Base-by-base conservation (phyloP, 1,284 basidiomycete species). In the Pascua sp. region DNA sequence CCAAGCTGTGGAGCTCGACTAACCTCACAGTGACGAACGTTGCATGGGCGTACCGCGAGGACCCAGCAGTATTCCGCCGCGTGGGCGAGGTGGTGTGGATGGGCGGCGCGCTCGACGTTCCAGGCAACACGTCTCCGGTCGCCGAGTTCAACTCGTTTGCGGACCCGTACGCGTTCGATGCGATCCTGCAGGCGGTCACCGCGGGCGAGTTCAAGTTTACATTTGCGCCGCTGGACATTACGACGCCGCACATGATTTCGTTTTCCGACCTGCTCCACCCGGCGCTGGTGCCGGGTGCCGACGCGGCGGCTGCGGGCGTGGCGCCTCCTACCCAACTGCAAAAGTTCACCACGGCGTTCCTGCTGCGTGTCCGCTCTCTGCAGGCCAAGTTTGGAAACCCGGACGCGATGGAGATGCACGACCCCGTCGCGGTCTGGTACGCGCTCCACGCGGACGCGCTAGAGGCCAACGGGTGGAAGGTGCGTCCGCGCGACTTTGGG, bases 121-220 rank as follows among this genome's bases (percentile, higher is more conserved):
- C 93, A 0, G 94, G 94, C 3, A 98, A 98, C 70, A 90, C 88
- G 0, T 86, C 82, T 13, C 84, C 91, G 5, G 81, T 85, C 0
- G 87, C 91, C 56, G 92, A 95, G 85, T 97, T 82, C 83, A 97
- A 97, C 78, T 92, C 89, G 70, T 96, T 88, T 64, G 92, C 93
- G 4, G 94, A 97, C 69, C 91, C 94, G 2, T 91, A 82, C 68
- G 91, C 93, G 1, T 90, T 89, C 10, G 82, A 84, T 52, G 82
- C 87, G 42, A 60, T 76, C 8, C 42, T 77, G 40, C 58, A 64
- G 9, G 71, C 64, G 8, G 66, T 63, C 38, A 67, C 70, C 51
- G 42, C 47, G 1, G 71, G 71, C 17, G 46, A 49, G 16, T 71
- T 77, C 62, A 53, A 85, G 4, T 84, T 93, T 67, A 68, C 89